These are phyloP conservation scores for Candida mesenterica DNA, from an alignment of 1,139 yeast genomes.

Conservation along the genomic window DNA sequence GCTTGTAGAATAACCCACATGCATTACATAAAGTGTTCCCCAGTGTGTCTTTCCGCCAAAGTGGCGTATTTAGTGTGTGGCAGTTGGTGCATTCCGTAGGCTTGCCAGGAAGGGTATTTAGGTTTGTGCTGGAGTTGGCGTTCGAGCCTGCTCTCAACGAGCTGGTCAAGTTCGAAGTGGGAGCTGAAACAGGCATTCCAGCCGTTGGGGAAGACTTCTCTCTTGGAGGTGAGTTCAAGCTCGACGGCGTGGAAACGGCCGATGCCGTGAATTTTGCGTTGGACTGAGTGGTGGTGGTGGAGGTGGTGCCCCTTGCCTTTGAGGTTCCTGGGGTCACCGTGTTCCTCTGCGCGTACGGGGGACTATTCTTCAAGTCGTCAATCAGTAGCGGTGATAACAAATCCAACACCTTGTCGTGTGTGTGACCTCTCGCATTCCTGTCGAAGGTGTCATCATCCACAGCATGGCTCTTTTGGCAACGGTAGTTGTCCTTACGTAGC, in stretches of 20 bases:
- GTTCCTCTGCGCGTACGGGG: slow-evolving; percentile 9
- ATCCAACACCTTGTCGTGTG: slow-evolving; percentile 26
- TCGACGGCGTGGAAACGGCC: slow-evolving; percentile 4
- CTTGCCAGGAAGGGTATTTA: slow-evolving; percentile 10
- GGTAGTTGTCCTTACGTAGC: slow-evolving; percentile 34
- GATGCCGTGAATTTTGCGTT: slow-evolving; percentile 4
- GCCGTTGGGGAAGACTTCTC: slow-evolving; percentile 5
- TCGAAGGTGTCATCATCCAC: background rate
- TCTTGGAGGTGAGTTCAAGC: slow-evolving; percentile 8
- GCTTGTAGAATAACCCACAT: slow-evolving; percentile 75
- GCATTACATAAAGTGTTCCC: slow-evolving; percentile 88
- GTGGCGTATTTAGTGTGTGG: slow-evolving; percentile 79
- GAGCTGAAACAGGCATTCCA: slow-evolving; percentile 8
- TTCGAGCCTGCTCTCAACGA: slow-evolving; percentile 18
- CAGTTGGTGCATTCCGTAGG: slow-evolving; percentile 79
- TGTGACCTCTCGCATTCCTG: slow-evolving; percentile 5
- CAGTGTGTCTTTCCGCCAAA: slow-evolving; percentile 80
- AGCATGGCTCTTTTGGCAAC: slow-evolving; percentile 15
- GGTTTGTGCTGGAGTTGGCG: background rate
- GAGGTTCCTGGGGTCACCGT: no score
- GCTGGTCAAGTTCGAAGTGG: slow-evolving; percentile 35
- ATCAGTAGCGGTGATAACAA: slow-evolving; percentile 43
- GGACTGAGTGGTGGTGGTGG: slow-evolving; percentile 7
- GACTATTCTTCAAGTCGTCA: slow-evolving; percentile 31
- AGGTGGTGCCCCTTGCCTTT: slow-evolving; percentile 3